Percentiles rank a stretch among this genome's conserved stretches.
Conservation (phyloP, 2,329 filamentous ascomycete genomes). For the Ophiosphaerella herpotricha region DNA sequence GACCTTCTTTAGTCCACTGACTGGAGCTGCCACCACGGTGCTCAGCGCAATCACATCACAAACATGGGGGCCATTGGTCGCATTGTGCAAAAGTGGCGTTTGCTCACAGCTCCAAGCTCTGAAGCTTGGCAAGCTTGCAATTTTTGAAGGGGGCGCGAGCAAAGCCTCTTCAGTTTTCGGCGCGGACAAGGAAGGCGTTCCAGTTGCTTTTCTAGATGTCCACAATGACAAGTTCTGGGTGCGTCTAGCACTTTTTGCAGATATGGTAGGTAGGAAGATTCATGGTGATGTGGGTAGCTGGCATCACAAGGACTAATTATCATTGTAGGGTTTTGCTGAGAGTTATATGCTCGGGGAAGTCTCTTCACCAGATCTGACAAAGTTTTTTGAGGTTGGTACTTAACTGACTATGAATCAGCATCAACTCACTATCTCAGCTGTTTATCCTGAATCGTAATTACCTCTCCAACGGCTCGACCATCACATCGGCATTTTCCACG, state of each 20-base stretch:
- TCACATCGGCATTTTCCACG: conserved; percentile 63
- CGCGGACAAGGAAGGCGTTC: conserved; percentile 46
- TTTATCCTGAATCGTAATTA: conserved; percentile 71
- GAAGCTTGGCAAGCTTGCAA: conserved; percentile 51
- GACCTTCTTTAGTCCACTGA: conserved; percentile 44
- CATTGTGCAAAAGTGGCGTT: conserved; percentile 51
- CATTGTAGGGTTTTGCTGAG: conserved; percentile 65
- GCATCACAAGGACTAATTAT: neutral
- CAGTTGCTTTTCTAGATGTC: conserved; percentile 62
- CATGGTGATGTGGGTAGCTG: neutral
- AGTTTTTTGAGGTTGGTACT: conserved; percentile 65
- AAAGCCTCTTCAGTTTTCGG: conserved; percentile 51
- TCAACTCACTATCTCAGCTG: conserved; percentile 53
- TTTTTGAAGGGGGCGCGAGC: conserved; percentile 50
- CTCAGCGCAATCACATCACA: conserved; percentile 51
- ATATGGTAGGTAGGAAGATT: conserved; percentile 60
- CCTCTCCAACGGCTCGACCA: conserved; percentile 67
- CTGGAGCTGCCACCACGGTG: conserved; percentile 46
- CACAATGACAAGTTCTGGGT: conserved; percentile 73
- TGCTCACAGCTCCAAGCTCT: conserved; percentile 53
- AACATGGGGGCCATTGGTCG: conserved; percentile 55
- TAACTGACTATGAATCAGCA: neutral
- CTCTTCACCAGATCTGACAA: conserved; percentile 67
- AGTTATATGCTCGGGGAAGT: conserved; percentile 76
- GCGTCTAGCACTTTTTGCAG: conserved; percentile 68